A percentile compares a stretch with the other conserved stretches of the same genome.
phyloP scores from a whole-genome alignment of 1,284 basidiomycete genomes.

The Kalmanozyma brasiliensis region DNA sequence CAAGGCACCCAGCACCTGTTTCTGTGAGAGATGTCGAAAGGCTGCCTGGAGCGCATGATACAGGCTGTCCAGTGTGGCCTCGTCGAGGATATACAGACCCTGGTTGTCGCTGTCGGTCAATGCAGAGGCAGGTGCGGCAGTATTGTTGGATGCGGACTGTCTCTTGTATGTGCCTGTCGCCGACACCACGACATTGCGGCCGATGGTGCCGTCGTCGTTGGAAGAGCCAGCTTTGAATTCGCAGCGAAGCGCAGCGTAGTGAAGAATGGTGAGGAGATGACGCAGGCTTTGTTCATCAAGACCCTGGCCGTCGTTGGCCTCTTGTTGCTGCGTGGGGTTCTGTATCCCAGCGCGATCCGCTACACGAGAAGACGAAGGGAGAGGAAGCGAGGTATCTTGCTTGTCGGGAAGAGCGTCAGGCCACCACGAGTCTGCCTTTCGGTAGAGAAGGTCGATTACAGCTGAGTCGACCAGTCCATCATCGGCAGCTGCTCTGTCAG shows the following conservation, averaged over 20 bases:
- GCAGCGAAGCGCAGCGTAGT: conserved; percentile 37
- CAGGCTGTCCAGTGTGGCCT: conserved; percentile 40
- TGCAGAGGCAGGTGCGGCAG: background rate
- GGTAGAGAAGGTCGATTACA: conserved; percentile 23
- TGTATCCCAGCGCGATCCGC: background rate
- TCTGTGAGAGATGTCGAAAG: conserved; percentile 44
- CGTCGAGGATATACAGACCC: conserved; percentile 24
- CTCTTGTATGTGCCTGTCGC: conserved; percentile 42
- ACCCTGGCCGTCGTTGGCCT: conserved; percentile 18
- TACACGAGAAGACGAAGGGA: conserved; percentile 3
- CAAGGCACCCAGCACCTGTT: conserved; percentile 42
- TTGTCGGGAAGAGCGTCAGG: conserved; percentile 32
- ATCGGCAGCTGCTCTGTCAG: background rate
- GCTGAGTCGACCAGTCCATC: conserved; percentile 13
- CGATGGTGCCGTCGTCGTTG: conserved; percentile 19
- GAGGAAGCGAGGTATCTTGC: background rate
- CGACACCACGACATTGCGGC: conserved; percentile 22
- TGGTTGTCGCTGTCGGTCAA: background rate
- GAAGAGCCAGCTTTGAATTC: background rate
- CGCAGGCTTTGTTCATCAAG: conserved; percentile 45
- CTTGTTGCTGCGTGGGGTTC: background rate
- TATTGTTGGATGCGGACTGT: conserved; percentile 2
- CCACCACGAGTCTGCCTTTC: conserved; percentile 47
- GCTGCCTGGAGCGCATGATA: conserved; percentile 30
- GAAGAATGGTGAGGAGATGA: conserved; percentile 42